phyloP scores from a whole-genome alignment of 345 rosid genomes.

The Hevea brasiliensis region DNA sequence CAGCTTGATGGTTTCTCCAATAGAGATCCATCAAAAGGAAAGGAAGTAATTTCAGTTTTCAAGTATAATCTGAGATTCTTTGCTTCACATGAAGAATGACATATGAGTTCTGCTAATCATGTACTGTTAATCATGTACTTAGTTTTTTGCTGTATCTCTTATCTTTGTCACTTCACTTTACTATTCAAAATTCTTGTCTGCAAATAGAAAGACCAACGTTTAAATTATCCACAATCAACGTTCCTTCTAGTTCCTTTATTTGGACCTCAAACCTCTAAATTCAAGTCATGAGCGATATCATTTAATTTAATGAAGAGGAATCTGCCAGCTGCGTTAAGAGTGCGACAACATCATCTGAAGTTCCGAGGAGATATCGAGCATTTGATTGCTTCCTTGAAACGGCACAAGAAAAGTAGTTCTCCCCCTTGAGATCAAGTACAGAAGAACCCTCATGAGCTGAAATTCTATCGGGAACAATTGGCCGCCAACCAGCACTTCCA shows the following conservation, averaged over 20 bases:
- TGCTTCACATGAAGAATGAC: no score
- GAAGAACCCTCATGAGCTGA: conserved; percentile 47
- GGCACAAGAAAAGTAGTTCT: conserved; percentile 58
- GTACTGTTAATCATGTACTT: not conserved
- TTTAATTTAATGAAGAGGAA: conserved; percentile 12
- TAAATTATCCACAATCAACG: not conserved
- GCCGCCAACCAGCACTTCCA: conserved; percentile 31
- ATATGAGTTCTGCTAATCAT: not conserved
- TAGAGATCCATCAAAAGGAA: no score
- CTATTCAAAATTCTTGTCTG: no score
- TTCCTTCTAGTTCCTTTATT: not conserved
- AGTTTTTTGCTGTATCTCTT: no score
- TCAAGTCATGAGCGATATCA: not conserved
- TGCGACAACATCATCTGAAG: conserved; percentile 42
- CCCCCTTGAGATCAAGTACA: conserved; percentile 54
- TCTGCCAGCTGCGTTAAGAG: conserved; percentile 41
- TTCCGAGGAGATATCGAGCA: conserved; percentile 49
- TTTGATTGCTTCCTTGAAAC: conserved; percentile 49
- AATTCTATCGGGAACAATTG: conserved; percentile 27
- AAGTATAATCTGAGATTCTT: not conserved
- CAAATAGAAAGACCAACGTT: not conserved
- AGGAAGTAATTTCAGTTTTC: no score
- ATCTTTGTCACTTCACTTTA: no score
- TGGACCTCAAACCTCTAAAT: not conserved
- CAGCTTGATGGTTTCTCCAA: no score